phyloP scores from a whole-genome alignment of 768 basidiomycete species.

The Termitomyces sp. region DNA sequence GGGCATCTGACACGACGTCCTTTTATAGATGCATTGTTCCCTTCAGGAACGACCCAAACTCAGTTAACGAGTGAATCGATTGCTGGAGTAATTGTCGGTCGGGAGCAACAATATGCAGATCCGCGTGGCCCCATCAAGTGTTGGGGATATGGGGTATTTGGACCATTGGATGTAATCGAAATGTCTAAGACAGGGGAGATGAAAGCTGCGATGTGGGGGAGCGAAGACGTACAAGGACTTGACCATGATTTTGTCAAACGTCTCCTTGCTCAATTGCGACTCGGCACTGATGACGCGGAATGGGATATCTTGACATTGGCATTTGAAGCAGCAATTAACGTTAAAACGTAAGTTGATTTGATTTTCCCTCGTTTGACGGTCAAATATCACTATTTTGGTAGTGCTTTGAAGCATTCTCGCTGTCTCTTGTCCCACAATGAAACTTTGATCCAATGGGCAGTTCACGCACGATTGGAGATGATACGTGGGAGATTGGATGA shows the following conservation, averaged over 20 bases:
- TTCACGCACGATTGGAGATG: constrained; percentile 70
- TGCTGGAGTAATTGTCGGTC: constrained; percentile 62
- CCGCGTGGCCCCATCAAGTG: constrained; percentile 64
- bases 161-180: constrained; percentile 42
- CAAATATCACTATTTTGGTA: constrained; percentile 19
- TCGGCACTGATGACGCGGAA: constrained; percentile 40
- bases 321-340: constrained; percentile 56
- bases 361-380: neutral
- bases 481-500: constrained; percentile 59
- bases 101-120: constrained; percentile 53
- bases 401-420: constrained; percentile 67
- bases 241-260: constrained; percentile 46
- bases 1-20: constrained; percentile 37
- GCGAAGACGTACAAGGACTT: constrained; percentile 44
- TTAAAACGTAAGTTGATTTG: constrained; percentile 44
- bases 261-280: constrained; percentile 52
- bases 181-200: constrained; percentile 16
- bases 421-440: constrained; percentile 52
- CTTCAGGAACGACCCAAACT: constrained; percentile 24
- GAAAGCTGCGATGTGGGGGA: constrained; percentile 31
- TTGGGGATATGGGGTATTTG: constrained; percentile 53
- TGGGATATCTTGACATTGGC: constrained; percentile 66
- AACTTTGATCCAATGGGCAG: constrained; percentile 63
- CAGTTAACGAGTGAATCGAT: constrained; percentile 49
- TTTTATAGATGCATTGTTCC: constrained; percentile 49